Base-by-base conservation (phyloP, 2,329 filamentous ascomycete genomes). In the Phaeosphaeriaceae sp. region DNA sequence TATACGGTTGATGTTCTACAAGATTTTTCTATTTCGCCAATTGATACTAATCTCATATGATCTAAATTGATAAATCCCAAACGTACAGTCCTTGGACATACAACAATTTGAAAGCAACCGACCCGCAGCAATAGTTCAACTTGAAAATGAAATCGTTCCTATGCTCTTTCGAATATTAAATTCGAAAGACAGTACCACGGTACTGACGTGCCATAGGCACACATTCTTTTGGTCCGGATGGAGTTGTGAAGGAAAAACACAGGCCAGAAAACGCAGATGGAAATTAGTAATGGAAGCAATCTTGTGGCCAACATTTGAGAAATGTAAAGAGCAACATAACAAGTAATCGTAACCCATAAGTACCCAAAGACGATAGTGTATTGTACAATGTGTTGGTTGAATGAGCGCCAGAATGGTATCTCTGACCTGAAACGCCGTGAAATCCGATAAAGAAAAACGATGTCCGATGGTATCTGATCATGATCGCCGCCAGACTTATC, bases 351-450 rank as follows among this genome's bases (percentile, higher is more conserved):
- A 50, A 30, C 40, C 30, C 13, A 37, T 28, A 35, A 35, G 16
- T 34, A 29, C 16, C n/a, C 26, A 43, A 44, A 30, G 52, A 29
- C 28, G 28, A 46, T 51, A 48, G 51, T 48, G 46, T 67, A 64
- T 65, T 46, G 61, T 71, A 71, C 66, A 70, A 70, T 21, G 50
- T 57, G 50, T 57, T 26, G 61, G 64, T 56, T 42, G 39, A 60
- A 63, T 45, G 65, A 70, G 60, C 60, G 67, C 65, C 65, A 59
- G 65, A 70, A 70, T 63, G 63, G 60, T 64, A 69, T 59, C 53
- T 51, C 43, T 41, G 48, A 58, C 37, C 53, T 53, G 37, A 43
- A 65, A 68, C 64, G 62, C 63, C 63, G n/a, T 13, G 13, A 28
- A 28, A 32, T 17, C 12, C 15, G 3, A 50, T 46, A 52, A 41